Evolutionary conservation across 345 rosid genomes (phyloP).

Genomic region (Physaria fendleri): DNA sequence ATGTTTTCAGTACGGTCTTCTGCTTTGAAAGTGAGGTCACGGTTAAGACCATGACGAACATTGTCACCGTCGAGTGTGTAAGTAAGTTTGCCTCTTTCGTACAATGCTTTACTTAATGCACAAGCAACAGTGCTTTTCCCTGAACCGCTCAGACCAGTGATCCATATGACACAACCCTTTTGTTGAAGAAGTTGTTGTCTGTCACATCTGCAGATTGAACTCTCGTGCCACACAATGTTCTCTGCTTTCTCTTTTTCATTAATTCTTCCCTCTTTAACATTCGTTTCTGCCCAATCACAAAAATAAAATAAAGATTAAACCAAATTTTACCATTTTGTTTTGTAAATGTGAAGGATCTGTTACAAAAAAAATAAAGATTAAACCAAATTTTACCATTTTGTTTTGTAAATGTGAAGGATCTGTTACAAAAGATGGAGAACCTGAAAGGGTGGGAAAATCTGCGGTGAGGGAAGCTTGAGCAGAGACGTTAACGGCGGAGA

Average conservation of each 20-base stretch:
- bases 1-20: conserved; percentile 77
- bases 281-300: conserved; percentile 23
- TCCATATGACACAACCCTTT: conserved; percentile 83
- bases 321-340: no score
- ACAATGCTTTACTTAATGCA: conserved; percentile 51
- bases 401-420: background rate
- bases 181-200: conserved; percentile 70
- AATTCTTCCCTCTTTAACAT: conserved; percentile 19
- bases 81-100: conserved; percentile 57
- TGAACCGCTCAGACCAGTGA: conserved; percentile 85
- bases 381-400: no score
- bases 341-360: background rate
- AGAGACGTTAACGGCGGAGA: conserved; percentile 45
- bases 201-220: conserved; percentile 53
- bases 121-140: conserved; percentile 90
- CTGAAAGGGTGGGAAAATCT: conserved; percentile 29
- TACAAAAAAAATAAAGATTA: background rate
- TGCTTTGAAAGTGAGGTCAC: conserved; percentile 58
- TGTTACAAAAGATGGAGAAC: conserved; percentile 9
- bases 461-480: conserved; percentile 31
- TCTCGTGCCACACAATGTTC: conserved; percentile 68
- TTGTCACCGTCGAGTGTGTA: conserved; percentile 82
- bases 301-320: background rate
- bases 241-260: conserved; percentile 37
- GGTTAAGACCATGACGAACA: conserved; percentile 69